phyloP scores from a whole-genome alignment of 495 filamentous ascomycete species.

The Letharia lupina region DNA sequence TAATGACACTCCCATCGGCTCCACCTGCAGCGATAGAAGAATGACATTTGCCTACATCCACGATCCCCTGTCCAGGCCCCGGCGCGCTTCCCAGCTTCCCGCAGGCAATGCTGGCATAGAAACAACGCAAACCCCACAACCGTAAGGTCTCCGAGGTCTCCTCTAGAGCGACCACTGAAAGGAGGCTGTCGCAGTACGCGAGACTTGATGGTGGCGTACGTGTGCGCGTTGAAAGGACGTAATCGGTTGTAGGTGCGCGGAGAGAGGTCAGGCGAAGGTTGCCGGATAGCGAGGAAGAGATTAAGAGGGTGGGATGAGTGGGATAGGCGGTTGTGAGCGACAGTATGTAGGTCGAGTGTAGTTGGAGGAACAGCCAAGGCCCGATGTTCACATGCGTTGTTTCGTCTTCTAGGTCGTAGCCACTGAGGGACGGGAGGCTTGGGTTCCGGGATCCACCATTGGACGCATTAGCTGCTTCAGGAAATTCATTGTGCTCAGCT shows the following conservation, averaged over 20 bases:
- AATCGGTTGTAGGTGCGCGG: constrained; percentile 41
- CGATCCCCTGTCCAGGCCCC: constrained; percentile 25
- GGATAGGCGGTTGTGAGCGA: constrained; percentile 50
- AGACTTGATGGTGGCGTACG: constrained; percentile 42
- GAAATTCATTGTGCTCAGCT: neutral
- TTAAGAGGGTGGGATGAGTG: constrained; percentile 47
- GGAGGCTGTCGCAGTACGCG: constrained; percentile 49
- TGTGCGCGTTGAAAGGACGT: constrained; percentile 41
- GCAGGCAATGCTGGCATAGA: constrained; percentile 35
- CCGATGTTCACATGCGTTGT: constrained; percentile 25
- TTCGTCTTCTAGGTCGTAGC: neutral
- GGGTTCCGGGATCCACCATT: neutral
- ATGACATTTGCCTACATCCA: constrained; percentile 43
- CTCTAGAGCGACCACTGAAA: constrained; percentile 47
- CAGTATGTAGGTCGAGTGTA: constrained; percentile 55
- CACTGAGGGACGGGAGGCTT: neutral
- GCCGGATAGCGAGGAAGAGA: constrained; percentile 50
- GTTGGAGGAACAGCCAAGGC: constrained; percentile 48
- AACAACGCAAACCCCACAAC: constrained; percentile 48
- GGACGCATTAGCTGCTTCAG: neutral
- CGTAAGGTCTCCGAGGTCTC: constrained; percentile 48
- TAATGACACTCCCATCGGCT: constrained; percentile 47
- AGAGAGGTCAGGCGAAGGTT: constrained; percentile 51
- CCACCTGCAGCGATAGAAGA: constrained; percentile 46
- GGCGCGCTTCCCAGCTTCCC: constrained; percentile 26